These are phyloP conservation scores for Pythium aphanidermatum DNA, from an alignment of 352 stramenopile genomes.

Conservation along the genomic window DNA sequence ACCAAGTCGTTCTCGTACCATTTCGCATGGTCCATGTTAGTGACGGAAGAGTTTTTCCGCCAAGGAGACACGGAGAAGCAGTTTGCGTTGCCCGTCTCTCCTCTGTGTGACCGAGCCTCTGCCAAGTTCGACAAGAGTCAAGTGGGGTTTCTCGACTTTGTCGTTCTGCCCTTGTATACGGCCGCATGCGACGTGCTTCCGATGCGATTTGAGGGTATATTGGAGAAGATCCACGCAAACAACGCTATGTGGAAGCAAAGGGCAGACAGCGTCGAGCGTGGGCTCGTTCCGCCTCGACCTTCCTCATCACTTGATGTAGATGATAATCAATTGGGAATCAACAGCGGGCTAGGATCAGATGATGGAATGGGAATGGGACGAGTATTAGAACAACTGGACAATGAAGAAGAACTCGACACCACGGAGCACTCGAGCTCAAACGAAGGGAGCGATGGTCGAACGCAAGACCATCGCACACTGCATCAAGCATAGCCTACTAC, in stretches of 20 bases:
- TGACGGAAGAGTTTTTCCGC: slow-evolving; percentile 61
- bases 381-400: too few species aligned
- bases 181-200: slow-evolving; percentile 42
- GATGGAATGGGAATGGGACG: too few species aligned
- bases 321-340: background rate
- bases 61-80: slow-evolving; percentile 61
- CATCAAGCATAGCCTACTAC: background rate
- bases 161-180: slow-evolving; percentile 60
- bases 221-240: slow-evolving; percentile 45
- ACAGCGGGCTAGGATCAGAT: too few species aligned
- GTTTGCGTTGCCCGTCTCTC: slow-evolving; percentile 48
- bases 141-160: slow-evolving; percentile 68
- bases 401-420: too few species aligned
- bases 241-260: slow-evolving; percentile 37
- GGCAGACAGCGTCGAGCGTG: slow-evolving; percentile 15
- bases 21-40: slow-evolving; percentile 49
- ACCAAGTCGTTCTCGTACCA: slow-evolving; percentile 59
- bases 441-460: too few species aligned
- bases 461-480: background rate
- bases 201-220: slow-evolving; percentile 38
- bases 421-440: too few species aligned
- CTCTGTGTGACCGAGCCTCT: slow-evolving; percentile 47
- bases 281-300: slow-evolving; percentile 4
- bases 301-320: background rate
- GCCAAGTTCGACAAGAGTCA: slow-evolving; percentile 61